Evolutionary conservation across 768 basidiomycete genomes (phyloP).

Genomic region (Lanmaoa pseudosensibilis): DNA sequence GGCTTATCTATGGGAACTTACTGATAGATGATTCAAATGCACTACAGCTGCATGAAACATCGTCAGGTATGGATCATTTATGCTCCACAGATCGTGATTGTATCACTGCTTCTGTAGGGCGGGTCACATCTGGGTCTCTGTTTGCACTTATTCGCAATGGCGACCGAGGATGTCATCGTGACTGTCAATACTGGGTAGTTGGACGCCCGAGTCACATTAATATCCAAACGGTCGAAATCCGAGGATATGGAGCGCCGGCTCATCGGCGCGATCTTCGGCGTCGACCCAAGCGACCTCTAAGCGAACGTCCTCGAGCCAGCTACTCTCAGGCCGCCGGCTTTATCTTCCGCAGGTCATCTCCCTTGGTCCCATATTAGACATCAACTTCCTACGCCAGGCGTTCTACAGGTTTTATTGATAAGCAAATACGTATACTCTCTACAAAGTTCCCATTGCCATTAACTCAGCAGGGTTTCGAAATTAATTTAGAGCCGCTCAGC

Average conservation of each 20-base stretch:
- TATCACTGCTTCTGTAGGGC: not conserved
- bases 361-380: not conserved
- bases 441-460: not conserved
- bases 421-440: not conserved
- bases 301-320: not conserved
- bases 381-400: not conserved
- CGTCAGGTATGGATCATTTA: not conserved
- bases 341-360: not conserved
- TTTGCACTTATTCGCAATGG: not conserved
- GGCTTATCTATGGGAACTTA: not conserved
- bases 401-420: not conserved
- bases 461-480: not conserved
- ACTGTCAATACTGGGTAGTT: not conserved
- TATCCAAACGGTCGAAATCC: not conserved
- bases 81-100: not conserved
- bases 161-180: not conserved
- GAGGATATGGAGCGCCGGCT: not conserved
- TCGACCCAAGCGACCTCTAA: not conserved
- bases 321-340: not conserved
- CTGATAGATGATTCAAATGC: not conserved
- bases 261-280: not conserved
- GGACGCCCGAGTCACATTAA: not conserved
- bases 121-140: not conserved
- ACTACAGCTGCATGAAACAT: not conserved
- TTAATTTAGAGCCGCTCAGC: not conserved